These are phyloP conservation scores for Starmerella floricola DNA, from an alignment of 805 yeast species.

Conservation along the genomic window DNA sequence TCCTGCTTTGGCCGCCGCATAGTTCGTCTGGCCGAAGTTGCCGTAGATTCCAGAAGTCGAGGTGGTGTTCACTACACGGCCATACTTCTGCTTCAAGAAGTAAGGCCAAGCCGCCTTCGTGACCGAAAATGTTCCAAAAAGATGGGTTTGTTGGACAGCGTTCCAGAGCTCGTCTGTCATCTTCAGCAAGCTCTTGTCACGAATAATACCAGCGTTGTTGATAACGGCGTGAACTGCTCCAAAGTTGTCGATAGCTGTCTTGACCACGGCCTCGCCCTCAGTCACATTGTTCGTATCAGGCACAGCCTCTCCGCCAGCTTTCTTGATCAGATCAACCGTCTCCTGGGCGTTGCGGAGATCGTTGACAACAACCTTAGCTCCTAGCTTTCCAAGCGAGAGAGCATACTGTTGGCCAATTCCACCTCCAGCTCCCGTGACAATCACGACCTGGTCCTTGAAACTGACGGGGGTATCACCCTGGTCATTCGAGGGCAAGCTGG, in stretches of 20 bases:
- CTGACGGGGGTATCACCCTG: slow-evolving; percentile 51
- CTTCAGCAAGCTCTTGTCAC: slow-evolving; percentile 78
- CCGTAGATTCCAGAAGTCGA: slow-evolving; percentile 97
- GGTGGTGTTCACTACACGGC: slow-evolving; percentile 76
- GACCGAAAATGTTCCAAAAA: slow-evolving; percentile 67
- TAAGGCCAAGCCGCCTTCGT: slow-evolving; percentile 89
- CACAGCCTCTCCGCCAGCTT: slow-evolving; percentile 68
- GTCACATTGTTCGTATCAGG: slow-evolving; percentile 77
- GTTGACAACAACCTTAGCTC: slow-evolving; percentile 90
- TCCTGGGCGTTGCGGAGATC: slow-evolving; percentile 64
- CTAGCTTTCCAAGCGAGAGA: slow-evolving; percentile 68
- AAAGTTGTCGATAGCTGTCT: slow-evolving; percentile 61
- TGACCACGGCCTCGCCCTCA: slow-evolving; percentile 61
- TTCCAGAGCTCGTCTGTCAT: slow-evolving; percentile 80
- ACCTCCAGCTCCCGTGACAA: slow-evolving; percentile 89
- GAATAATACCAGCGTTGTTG: slow-evolving; percentile 88
- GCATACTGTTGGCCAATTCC: slow-evolving; percentile 93
- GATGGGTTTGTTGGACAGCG: slow-evolving; percentile 66
- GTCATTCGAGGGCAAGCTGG: slow-evolving; percentile 41
- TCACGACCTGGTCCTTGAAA: slow-evolving; percentile 70
- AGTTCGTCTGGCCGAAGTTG: slow-evolving; percentile 93
- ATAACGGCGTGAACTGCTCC: slow-evolving; percentile 78
- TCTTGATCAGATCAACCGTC: slow-evolving; percentile 63
- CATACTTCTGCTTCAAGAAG: slow-evolving; percentile 63
- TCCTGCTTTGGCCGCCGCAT: slow-evolving; percentile 86